phyloP scores from a whole-genome alignment of 2,329 filamentous ascomycete genomes.

The Fulvia fulva region DNA sequence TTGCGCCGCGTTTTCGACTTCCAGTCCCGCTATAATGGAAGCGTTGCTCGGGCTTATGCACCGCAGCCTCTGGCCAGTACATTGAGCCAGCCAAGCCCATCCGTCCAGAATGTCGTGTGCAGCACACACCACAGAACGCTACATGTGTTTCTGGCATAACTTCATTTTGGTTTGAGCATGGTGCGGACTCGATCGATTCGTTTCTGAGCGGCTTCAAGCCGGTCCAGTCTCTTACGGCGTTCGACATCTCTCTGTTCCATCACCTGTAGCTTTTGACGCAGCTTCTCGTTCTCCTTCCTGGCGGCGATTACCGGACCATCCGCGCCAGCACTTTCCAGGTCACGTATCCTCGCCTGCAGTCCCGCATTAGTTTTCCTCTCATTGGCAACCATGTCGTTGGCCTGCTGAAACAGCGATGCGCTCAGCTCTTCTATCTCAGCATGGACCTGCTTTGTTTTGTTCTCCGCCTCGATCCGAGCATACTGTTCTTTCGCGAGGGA shows the following conservation, averaged over 20 bases:
- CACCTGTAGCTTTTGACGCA: conserved; percentile 66
- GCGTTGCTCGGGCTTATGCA: no score
- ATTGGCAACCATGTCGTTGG: conserved; percentile 80
- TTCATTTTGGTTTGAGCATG: conserved; percentile 47
- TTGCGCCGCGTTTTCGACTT: no score
- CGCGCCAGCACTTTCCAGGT: conserved; percentile 63
- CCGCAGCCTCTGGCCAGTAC: no score
- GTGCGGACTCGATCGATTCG: conserved; percentile 67
- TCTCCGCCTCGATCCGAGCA: conserved; percentile 66
- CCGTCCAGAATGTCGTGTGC: no score
- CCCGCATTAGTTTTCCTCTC: conserved; percentile 68
- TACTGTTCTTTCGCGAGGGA: conserved; percentile 64
- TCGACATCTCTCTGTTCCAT: conserved; percentile 68
- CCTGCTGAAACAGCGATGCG: conserved; percentile 71
- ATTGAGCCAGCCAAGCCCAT: no score
- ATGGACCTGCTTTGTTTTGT: conserved; percentile 61
- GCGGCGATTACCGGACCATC: conserved; percentile 43
- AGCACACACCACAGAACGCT: not conserved
- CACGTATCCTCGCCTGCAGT: conserved; percentile 65
- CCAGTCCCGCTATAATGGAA: no score
- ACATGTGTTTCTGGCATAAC: not conserved
- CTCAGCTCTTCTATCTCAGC: conserved; percentile 75
- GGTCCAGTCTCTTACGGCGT: conserved; percentile 64
- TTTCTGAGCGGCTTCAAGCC: conserved; percentile 65
- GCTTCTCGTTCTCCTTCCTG: conserved; percentile 59